phyloP scores from a whole-genome alignment of 176 grass and related monocot species.

The Guadua angustifolia region DNA sequence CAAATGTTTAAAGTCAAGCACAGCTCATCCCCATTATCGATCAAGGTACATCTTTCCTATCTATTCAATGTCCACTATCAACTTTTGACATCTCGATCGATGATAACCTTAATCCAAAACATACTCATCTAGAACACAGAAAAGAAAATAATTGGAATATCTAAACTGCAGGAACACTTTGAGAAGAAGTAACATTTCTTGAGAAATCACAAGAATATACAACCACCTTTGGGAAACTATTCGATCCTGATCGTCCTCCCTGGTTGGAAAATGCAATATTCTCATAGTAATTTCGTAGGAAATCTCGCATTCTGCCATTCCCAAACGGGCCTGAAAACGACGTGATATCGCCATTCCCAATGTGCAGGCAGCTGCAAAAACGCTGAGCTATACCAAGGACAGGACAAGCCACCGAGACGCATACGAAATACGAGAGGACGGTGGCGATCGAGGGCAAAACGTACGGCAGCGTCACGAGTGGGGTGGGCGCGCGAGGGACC shows the following conservation, averaged over 20 bases:
- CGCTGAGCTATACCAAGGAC: neutral
- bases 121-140: neutral
- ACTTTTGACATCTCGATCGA: neutral
- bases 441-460: constrained; percentile 6
- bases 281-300: too few species aligned
- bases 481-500: constrained; percentile 4
- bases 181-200: neutral
- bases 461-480: constrained; percentile 39
- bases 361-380: neutral
- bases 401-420: neutral
- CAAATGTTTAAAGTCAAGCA: constrained; percentile 14
- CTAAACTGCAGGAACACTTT: neutral
- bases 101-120: neutral
- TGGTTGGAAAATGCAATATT: too few species aligned
- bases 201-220: neutral
- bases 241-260: too few species aligned
- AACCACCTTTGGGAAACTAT: too few species aligned
- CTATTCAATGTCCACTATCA: neutral
- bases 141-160: neutral
- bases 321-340: too few species aligned
- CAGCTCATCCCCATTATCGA: constrained; percentile 5
- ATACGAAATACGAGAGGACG: neutral
- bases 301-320: too few species aligned
- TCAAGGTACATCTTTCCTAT: neutral
- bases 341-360: too few species aligned